Evolutionary conservation across 352 stramenopile genomes (phyloP), one percentile per base, ranked within the genome.

Genomic region (Phytophthora hybrid): DNA sequence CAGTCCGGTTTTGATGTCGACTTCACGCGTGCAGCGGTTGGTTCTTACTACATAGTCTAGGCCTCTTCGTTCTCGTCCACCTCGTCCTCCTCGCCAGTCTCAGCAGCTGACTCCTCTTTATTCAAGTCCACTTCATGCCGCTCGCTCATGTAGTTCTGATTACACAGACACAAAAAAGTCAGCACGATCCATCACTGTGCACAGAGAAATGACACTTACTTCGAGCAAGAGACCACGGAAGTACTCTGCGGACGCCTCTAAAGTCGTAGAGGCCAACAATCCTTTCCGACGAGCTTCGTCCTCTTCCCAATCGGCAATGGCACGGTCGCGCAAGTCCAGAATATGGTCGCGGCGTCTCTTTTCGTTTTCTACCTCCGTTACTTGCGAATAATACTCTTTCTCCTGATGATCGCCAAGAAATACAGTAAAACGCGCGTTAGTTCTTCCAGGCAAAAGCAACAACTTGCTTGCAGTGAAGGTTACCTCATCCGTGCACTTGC

Each of bases 341-440:
- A 92, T 73, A 58, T 93, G 75, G 29, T 94, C 88, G 2, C 88
- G 83, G 56, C 88, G 84, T 47, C 88, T 82, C 66, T 93, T 94
- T 62, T 93, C 88, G 76, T 93, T 94, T 68, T 94, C 88, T 2
- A 89, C 77, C 65, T 94, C 88, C 1, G 82, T 90, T 23, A 94
- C 41, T 63, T 93, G 85, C 19, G 78, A 80, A 53, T 94, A 94
- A 56, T 91, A 84, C 58, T 94, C 88, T 78, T 93, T 93, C 54
- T 93, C 88, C 78, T 89, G 53, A 18, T 8, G 41, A 31, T 18
- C 16, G 13, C 14, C 59, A 69, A 58, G 19, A 31, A 26, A 26
- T 26, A 26, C 23, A 26, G 23, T 26, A 5, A 63, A 6, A 53
- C 52, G 3, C 34, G 18, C 6, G 34, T 69, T 44, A 69, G 39